Evolutionary conservation across 2,329 filamentous ascomycete species (phyloP), one percentile per base, ranked within the genome.

Genomic region (Diaporthe citriasiana): DNA sequence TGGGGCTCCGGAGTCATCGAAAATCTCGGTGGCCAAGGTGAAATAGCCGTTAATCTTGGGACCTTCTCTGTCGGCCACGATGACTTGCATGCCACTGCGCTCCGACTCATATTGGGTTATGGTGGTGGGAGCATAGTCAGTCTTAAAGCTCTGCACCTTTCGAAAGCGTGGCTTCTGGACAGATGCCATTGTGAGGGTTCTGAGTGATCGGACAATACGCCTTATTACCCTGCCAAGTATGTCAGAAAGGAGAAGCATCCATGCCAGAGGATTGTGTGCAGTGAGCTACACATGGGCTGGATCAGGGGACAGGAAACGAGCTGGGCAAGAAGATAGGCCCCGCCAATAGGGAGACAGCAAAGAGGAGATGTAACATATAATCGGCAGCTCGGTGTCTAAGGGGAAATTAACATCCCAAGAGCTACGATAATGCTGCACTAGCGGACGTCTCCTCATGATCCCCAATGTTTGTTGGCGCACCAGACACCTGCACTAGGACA

Each of bases 31-130:
- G 45, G 97, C 97, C 70, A 99, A 89, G 45, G 95, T 93, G 83
- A 99, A 99, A 84, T 97, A 98, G 45, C 97, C 97, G 78, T 94
- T 93, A 75, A 98, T 90, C 83, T 98, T 98, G n/a, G 97, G 97
- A 0, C 97, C 96, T 81, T 97, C 92, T 78, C 95, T 93, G 82
- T 98, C 94, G 78, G 97, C 95, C 66, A 98, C 94, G 53, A 98
- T 92, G 45, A 98, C 93, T 78, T 95, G 93, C 94, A 99, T 97
- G 70, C 97, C 97, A 76, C 96, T 99, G 76, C 95, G 90, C 79
- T 95, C 91, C 8, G 97, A 99, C 80, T 97, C 95, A 93, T 99
- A 99, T 82, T 98, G 95, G 30, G 95, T 96, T 83, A 99, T 93
- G 72, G 89, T 91, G 76, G 93, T 93, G 15, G 95, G 94, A 17